Base-by-base conservation (phyloP, 1,284 basidiomycete species). In the Coriolopsis trogii region DNA sequence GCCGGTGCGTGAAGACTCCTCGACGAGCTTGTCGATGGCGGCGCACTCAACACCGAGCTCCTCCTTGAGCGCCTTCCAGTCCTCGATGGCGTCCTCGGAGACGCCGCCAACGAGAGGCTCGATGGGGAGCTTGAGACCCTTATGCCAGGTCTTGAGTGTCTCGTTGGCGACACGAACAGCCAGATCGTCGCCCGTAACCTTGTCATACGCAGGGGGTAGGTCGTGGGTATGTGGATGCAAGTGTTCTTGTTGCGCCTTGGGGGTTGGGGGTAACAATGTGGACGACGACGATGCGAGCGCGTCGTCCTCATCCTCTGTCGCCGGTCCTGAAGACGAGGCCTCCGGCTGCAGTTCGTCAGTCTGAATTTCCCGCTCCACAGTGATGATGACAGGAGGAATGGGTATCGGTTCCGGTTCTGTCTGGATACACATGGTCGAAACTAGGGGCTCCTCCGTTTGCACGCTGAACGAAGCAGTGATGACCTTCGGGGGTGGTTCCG, bases 21-120 rank as follows among this genome's bases (percentile, higher is more conserved):
- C 80, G 52, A 92, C 71, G 49, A 86, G 73, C 65, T 85, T 81
- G 67, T 93, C 89, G 58, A 93, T 87, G 30, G 89, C 84, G n/a
- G 73, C 63, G 60, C 91, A 89, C 23, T 86, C 84, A 33, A 91
- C 76, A 10, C 89, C 89, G 2, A 91, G 76, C 63, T 90, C 87
- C 29, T 81, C 79, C 68, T 92, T 91, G 51, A 93, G 73, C 6
- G 83, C 78, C 54, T 80, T 80, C 86, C 90, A 91, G 57, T 88
- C 86, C 60, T 85, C 82, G 34, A 78, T 64, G 3, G 79, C 73
- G 28, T 87, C 87, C 45, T 81, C 75, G 9, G 86, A 81, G 42
- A 89, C 68, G 16, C 82, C 81, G 8, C 76, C 74, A 0, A 57
- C 64, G 20, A 83, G 60, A 5, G 78, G 72, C 37, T 74, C 70